A percentile compares a stretch with the other conserved stretches of the same genome.
Evolutionary conservation across 805 yeast genomes (phyloP).

Genomic region (Priceomyces haplophilus): DNA sequence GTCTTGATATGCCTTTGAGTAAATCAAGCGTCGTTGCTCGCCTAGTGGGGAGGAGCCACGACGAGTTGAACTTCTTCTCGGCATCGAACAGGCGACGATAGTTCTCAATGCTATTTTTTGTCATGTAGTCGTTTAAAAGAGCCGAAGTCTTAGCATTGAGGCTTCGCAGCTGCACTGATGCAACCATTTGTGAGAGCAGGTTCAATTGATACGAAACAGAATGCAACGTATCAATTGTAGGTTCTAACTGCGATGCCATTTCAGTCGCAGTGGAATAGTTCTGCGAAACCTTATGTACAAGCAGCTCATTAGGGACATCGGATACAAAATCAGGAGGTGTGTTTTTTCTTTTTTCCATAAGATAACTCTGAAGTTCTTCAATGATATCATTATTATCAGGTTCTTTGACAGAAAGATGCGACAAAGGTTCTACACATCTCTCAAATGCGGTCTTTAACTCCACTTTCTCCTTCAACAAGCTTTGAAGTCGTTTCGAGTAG

Average conservation of each 20-base stretch:
- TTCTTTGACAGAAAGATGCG: constrained; percentile 11
- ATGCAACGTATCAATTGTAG: constrained; percentile 38
- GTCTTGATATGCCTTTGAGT: constrained; percentile 20
- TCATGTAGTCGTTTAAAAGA: constrained; percentile 20
- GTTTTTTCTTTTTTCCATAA: constrained; percentile 5
- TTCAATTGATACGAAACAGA: constrained; percentile 27
- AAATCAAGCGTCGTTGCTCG: constrained; percentile 17
- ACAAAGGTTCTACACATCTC: constrained; percentile 15
- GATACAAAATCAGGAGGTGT: constrained; percentile 8
- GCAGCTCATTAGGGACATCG: constrained; percentile 14
- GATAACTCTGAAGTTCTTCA: not conserved
- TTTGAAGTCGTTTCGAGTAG: constrained; percentile 42
- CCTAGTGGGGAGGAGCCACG: constrained; percentile 20
- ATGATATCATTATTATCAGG: constrained; percentile 8
- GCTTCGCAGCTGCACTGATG: constrained; percentile 13
- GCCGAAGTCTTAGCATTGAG: constrained; percentile 19
- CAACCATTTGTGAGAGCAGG: constrained; percentile 23
- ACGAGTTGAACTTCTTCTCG: not conserved
- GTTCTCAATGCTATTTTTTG: constrained; percentile 14
- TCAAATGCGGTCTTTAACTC: constrained; percentile 43
- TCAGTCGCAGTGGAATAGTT: constrained; percentile 11
- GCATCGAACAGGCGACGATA: not conserved
- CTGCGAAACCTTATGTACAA: constrained; percentile 12
- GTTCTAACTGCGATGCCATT: constrained; percentile 19
- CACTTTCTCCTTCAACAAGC: constrained; percentile 44